phyloP scores from a whole-genome alignment of 116 monocot genomes.

The Papilionanthe hybrid region DNA sequence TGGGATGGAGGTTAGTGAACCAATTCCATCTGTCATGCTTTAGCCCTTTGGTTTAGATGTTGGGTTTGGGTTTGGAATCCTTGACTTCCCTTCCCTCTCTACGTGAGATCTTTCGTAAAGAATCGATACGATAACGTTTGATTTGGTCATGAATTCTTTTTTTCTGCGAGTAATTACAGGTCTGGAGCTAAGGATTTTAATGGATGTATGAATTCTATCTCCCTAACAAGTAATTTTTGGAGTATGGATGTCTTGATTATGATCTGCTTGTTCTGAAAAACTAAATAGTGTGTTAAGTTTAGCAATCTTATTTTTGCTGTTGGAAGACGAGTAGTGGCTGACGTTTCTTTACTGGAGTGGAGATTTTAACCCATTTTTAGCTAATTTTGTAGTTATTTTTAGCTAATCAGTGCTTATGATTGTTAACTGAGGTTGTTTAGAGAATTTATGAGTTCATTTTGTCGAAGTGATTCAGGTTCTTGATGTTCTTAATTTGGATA shows the following conservation, averaged over 20 bases:
- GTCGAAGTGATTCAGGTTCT: neutral
- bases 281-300: neutral
- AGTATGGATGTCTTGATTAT: neutral
- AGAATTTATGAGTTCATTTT: neutral
- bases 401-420: neutral
- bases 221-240: neutral
- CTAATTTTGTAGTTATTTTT: neutral
- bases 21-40: neutral
- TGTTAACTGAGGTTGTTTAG: neutral
- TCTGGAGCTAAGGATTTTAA: conserved; percentile 1
- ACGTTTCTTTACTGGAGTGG: neutral
- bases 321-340: neutral
- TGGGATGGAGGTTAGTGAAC: conserved; percentile 53
- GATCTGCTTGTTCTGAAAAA: neutral
- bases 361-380: neutral
- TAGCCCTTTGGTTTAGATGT: neutral
- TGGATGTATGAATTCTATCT: neutral
- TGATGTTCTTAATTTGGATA: neutral
- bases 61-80: neutral
- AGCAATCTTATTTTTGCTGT: neutral
- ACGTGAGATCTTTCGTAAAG: neutral
- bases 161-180: neutral
- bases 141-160: neutral
- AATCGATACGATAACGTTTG: neutral
- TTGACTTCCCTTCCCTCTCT: neutral